These are phyloP conservation scores for Mycena metata DNA, from an alignment of 768 basidiomycete genomes.

Conservation along the genomic window DNA sequence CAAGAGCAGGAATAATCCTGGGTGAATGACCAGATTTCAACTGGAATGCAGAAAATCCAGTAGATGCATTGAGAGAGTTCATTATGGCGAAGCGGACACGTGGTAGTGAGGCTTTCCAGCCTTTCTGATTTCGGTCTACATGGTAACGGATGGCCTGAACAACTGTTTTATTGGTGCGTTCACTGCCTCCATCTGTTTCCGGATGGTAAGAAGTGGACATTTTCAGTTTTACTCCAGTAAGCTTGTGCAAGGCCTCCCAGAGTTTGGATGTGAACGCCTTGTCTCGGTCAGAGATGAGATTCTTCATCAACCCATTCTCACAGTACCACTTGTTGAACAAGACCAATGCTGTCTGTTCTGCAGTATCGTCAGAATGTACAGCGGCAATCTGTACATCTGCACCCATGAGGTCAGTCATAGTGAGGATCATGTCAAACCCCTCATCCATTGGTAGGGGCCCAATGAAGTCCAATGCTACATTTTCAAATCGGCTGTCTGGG, in stretches of 20 bases:
- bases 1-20: slow-evolving; percentile 14
- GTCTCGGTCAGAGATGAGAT: slow-evolving; percentile 18
- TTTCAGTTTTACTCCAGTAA: too few species aligned
- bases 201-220: not conserved
- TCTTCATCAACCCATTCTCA: slow-evolving; percentile 20
- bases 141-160: slow-evolving; percentile 26
- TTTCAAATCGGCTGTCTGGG: slow-evolving; percentile 35
- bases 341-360: not conserved
- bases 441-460: slow-evolving; percentile 45
- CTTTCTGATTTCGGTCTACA: slow-evolving; percentile 39
- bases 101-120: slow-evolving; percentile 40
- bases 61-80: slow-evolving; percentile 36
- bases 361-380: slow-evolving; percentile 24
- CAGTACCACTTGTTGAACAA: slow-evolving; percentile 14
- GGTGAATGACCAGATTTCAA: slow-evolving; percentile 22
- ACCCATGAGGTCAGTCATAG: slow-evolving; percentile 33
- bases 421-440: slow-evolving; percentile 37
- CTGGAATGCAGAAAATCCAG: slow-evolving; percentile 34
- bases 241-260: too few species aligned
- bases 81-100: slow-evolving; percentile 41
- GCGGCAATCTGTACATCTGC: slow-evolving; percentile 39
- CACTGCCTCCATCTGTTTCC: slow-evolving; percentile 20
- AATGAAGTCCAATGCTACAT: slow-evolving; percentile 47
- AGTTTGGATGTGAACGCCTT: slow-evolving; percentile 14
- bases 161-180: slow-evolving; percentile 22